A percentile compares a stretch with the other conserved stretches of the same genome.
Evolutionary conservation across 345 rosid genomes (phyloP).

Genomic region (Brassica incana): DNA sequence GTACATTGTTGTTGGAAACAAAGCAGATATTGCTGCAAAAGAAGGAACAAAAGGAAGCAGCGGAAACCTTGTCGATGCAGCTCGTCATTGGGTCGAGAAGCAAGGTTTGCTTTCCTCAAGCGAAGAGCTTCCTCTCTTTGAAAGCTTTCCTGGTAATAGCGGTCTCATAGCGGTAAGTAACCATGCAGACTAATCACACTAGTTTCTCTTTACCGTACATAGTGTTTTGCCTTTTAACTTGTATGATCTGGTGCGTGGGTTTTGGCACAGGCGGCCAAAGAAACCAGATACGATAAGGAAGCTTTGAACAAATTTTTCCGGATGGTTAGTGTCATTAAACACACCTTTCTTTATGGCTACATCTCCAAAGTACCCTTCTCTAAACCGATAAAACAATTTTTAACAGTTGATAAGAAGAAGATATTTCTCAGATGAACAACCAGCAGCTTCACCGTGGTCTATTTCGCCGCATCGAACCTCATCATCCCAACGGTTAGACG

Average conservation of each 20-base stretch:
- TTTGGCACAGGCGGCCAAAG: slow-evolving; percentile 82
- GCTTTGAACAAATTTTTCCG: slow-evolving; percentile 80
- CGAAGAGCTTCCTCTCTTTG: slow-evolving; percentile 93
- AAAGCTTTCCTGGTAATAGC: slow-evolving; percentile 88
- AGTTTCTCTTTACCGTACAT: no score
- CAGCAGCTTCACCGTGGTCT: slow-evolving; percentile 81
- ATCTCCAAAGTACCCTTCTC: background rate
- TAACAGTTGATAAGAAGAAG: slow-evolving; percentile 91
- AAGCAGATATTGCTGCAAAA: slow-evolving; percentile 88
- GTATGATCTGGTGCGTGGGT: slow-evolving; percentile 8
- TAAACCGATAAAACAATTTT: background rate
- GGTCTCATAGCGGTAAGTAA: slow-evolving; percentile 75
- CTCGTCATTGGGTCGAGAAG: slow-evolving; percentile 99
- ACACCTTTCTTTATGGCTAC: background rate
- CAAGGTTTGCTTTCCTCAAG: slow-evolving; percentile 94
- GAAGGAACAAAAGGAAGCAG: slow-evolving; percentile 96
- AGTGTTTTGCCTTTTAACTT: background rate
- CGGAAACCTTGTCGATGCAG: slow-evolving; percentile 96
- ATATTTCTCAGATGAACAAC: slow-evolving; percentile 82
- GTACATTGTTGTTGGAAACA: slow-evolving; percentile 87
- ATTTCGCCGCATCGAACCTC: slow-evolving; percentile 51
- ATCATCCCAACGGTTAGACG: slow-evolving; percentile 72
- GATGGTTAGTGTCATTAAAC: slow-evolving; percentile 49
- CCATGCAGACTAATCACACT: background rate
- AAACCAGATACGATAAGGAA: slow-evolving; percentile 96